These are phyloP conservation scores for Rhizopogon vinicolor DNA, from an alignment of 768 basidiomycete genomes.

Conservation along the genomic window DNA sequence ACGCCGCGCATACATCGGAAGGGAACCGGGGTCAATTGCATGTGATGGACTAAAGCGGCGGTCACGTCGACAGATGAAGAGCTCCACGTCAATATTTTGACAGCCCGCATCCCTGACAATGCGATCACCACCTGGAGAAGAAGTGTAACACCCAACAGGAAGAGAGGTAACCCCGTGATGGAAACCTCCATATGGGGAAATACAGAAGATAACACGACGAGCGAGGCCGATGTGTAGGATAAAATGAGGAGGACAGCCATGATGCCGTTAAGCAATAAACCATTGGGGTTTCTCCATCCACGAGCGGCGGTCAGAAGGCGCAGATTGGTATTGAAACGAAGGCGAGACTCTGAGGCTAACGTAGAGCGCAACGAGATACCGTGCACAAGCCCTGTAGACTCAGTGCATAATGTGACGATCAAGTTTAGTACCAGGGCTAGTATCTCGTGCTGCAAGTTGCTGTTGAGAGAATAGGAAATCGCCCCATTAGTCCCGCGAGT, in stretches of 20 bases:
- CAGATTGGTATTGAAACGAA: conserved; percentile 26
- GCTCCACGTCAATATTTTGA: conserved; percentile 28
- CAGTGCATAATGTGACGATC: conserved; percentile 22
- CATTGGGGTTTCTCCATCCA: conserved; percentile 18
- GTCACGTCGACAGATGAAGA: conserved; percentile 26
- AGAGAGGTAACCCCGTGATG: conserved; percentile 20
- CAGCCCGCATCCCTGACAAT: conserved; percentile 13
- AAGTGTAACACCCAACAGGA: conserved; percentile 21
- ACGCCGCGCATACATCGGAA: conserved; percentile 25
- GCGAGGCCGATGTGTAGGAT: conserved; percentile 23
- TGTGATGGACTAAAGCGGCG: conserved; percentile 24
- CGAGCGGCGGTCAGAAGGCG: conserved; percentile 20
- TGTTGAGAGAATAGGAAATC: neutral
- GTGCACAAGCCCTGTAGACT: conserved; percentile 25
- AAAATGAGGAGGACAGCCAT: conserved; percentile 25
- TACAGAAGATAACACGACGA: conserved; percentile 15
- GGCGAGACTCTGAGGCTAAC: conserved; percentile 18
- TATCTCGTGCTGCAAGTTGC: conserved; percentile 12
- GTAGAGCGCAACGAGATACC: conserved; percentile 22
- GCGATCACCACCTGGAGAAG: conserved; percentile 20
- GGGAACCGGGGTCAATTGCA: conserved; percentile 12
- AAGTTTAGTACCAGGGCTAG: conserved; percentile 22
- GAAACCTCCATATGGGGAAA: conserved; percentile 15
- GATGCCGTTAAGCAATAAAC: conserved; percentile 13
- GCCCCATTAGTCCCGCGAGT: conserved; percentile 1